These are phyloP conservation scores for Candida rishiriensis DNA, from an alignment of 805 yeast species.

Conservation along the genomic window DNA sequence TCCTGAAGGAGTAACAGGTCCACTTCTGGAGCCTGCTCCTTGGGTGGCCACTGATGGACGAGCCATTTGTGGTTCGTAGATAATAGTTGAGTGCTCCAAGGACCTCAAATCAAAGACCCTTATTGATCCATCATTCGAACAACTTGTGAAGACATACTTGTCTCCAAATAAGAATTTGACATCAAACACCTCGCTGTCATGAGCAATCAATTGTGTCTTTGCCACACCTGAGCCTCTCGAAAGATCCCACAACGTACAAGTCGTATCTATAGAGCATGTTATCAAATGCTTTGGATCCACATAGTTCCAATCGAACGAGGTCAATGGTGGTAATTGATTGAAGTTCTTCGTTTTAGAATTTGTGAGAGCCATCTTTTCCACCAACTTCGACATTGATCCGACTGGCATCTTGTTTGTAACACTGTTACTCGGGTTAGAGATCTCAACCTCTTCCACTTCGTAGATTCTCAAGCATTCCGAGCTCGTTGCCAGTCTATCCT, in stretches of 20 bases:
- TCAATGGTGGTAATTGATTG: conserved; percentile 75
- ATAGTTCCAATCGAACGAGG: conserved; percentile 90
- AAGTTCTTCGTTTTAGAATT: conserved; percentile 41
- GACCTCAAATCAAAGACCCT: conserved; percentile 87
- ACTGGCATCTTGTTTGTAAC: not conserved
- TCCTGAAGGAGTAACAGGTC: not conserved
- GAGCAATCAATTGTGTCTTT: conserved; percentile 92
- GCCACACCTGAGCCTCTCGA: conserved; percentile 57
- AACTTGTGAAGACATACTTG: conserved; percentile 79
- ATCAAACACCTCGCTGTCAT: conserved; percentile 92
- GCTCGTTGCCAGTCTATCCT: conserved; percentile 57
- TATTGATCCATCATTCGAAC: conserved; percentile 93
- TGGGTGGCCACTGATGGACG: conserved; percentile 6
- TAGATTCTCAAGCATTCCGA: conserved; percentile 65
- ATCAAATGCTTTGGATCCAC: conserved; percentile 66
- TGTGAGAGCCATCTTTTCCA: conserved; percentile 38
- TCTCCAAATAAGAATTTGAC: conserved; percentile 77
- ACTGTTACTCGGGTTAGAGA: not conserved
- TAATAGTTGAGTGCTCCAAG: conserved; percentile 89
- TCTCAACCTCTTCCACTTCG: conserved; percentile 21
- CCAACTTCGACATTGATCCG: conserved; percentile 15
- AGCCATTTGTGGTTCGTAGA: conserved; percentile 66
- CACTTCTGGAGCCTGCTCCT: not conserved
- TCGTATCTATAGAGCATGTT: conserved; percentile 89
- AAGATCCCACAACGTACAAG: conserved; percentile 95